Conservation (phyloP, 2,329 filamentous ascomycete species). For the Aspergillus amoenus region DNA sequence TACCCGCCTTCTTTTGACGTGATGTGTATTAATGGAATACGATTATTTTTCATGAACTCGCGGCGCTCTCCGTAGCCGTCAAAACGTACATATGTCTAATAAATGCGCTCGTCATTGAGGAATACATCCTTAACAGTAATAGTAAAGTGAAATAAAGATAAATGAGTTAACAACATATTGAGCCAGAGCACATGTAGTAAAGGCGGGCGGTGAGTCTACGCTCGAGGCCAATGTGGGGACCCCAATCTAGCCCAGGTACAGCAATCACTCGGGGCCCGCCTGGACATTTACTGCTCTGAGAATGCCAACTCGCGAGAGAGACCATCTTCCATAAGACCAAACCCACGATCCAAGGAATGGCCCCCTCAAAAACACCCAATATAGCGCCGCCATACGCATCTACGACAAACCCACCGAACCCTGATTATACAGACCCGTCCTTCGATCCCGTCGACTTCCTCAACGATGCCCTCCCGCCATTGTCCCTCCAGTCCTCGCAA, state of each 20-base stretch:
- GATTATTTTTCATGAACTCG: not conserved
- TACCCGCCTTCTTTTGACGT: conserved; percentile 30
- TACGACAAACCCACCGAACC: conserved; percentile 46
- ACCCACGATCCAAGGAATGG: not conserved
- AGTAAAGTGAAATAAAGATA: not conserved
- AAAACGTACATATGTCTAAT: no score
- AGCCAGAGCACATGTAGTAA: not conserved
- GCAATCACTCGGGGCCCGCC: not conserved
- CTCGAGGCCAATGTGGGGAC: not conserved
- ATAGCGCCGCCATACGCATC: conserved; percentile 25
- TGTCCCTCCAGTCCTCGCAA: conserved; percentile 53
- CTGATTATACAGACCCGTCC: conserved; percentile 70
- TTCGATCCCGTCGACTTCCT: conserved; percentile 87
- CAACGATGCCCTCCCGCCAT: conserved; percentile 72
- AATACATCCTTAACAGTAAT: not conserved
- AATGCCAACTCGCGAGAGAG: not conserved
- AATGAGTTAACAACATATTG: not conserved
- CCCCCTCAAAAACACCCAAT: conserved; percentile 24
- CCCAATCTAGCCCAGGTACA: not conserved
- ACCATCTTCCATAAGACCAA: not conserved
- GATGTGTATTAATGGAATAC: conserved; percentile 7
- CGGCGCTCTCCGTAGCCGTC: not conserved
- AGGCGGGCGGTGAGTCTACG: not conserved
- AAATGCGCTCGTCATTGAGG: not conserved
- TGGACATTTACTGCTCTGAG: not conserved